Percentiles rank a stretch among this genome's conserved stretches.
These are phyloP conservation scores for Monosporascus cannonballus DNA, from an alignment of 2,329 filamentous ascomycete genomes.

Conservation along the genomic window DNA sequence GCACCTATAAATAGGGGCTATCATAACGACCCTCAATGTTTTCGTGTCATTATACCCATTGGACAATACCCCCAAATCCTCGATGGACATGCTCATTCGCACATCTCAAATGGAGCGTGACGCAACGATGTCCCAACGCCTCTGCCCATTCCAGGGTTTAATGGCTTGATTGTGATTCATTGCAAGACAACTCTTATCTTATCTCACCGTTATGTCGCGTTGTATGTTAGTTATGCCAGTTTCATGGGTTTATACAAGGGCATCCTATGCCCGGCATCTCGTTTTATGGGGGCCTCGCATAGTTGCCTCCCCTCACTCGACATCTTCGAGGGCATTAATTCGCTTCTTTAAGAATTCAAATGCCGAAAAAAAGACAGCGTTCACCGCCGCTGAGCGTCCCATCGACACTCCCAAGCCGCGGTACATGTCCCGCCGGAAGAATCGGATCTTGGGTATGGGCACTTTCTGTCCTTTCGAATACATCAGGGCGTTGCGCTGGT, in stretches of 20 bases:
- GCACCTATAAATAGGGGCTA: neutral
- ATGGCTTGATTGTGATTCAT: neutral
- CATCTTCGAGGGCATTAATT: slow-evolving; percentile 49
- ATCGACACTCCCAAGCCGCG: slow-evolving; percentile 78
- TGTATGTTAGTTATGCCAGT: slow-evolving; percentile 13
- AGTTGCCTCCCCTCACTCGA: slow-evolving; percentile 8
- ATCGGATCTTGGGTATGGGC: slow-evolving; percentile 67
- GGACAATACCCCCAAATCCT: neutral
- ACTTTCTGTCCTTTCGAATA: slow-evolving; percentile 59
- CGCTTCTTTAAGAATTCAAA: slow-evolving; percentile 78
- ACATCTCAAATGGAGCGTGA: neutral
- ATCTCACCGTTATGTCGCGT: slow-evolving; percentile 12
- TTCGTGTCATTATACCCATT: neutral
- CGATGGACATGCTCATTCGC: neutral
- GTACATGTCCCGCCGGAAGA: slow-evolving; percentile 74
- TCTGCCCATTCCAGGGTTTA: slow-evolving; percentile 5
- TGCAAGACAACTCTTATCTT: slow-evolving; percentile 1
- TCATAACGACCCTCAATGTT: neutral
- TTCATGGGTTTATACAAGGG: slow-evolving; percentile 10
- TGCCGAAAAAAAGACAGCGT: slow-evolving; percentile 84
- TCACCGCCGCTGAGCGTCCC: slow-evolving; percentile 74
- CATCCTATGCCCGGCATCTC: neutral
- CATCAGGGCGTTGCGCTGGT: slow-evolving; percentile 74
- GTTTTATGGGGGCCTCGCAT: neutral
- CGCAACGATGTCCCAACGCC: neutral